Base-by-base conservation (phyloP, 345 rosid genomes). In the Ricinus communis region DNA sequence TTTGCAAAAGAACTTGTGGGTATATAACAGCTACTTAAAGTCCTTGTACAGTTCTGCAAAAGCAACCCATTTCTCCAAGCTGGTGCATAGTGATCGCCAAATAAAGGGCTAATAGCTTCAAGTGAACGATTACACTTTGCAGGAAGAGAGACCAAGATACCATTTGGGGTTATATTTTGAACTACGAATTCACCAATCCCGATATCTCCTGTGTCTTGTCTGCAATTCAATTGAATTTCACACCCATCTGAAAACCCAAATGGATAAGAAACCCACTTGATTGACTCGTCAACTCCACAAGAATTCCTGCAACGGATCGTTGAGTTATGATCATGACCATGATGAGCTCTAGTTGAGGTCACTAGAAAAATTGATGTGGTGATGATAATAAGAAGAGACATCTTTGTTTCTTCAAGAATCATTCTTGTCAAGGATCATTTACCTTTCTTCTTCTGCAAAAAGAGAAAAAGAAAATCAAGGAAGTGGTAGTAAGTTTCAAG, bases 211-310 rank as follows among this genome's bases (percentile, higher is more conserved):
- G 33, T 13, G 2, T 31, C 0, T 24, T 19, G 13, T 43, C 0
- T 36, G 76, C 99, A 95, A 24, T 25, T 36, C 18, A 95, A 72
- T 5, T 0, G 46, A 82, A 95, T 90, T 38, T 21, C 65, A 61
- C 91, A 92, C 7, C 62, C 80, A 13, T 25, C 0, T 1, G 96
- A 80, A 80, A 90, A 92, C n/a, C 97, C 97, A 70, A 92, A 95
- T 0, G 99, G 99, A 65, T 85, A 89, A 28, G 80, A 74, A 15
- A 90, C 72, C 12, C 10, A 1, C 18, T 28, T 69, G 1, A 71
- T 31, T 12, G 54, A 71, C 28, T 80, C 65, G 15, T 75, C 78
- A 0, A 13, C 25, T 31, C 82, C 87, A 70, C 99, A 93, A 0
- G 65, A 47, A 22, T 67, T 60, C 0, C 0, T 0, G 83, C 94